phyloP scores from a whole-genome alignment of 208 protist genomes.

The Leishmania major region DNA sequence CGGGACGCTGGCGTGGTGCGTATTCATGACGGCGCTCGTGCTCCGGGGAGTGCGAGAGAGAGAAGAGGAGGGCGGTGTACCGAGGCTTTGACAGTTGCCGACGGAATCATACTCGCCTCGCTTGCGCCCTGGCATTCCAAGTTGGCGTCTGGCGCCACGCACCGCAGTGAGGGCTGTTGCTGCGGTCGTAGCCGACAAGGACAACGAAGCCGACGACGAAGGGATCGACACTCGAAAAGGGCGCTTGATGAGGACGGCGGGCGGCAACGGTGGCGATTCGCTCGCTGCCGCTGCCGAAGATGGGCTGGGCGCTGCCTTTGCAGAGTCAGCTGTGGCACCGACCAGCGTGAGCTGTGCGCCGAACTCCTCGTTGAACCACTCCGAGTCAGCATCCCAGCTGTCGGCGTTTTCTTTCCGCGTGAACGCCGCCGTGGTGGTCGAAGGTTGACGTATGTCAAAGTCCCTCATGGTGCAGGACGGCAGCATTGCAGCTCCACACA shows the following conservation, averaged over 20 bases:
- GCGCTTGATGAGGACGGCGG: neutral
- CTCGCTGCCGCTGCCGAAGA: neutral
- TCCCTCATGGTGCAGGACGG: neutral
- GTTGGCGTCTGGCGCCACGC: neutral
- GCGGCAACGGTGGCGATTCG: neutral
- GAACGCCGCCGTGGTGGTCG: neutral
- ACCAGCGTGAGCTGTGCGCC: constrained; percentile 22
- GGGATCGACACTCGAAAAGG: neutral
- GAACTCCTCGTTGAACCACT: constrained; percentile 75
- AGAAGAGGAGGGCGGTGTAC: no score
- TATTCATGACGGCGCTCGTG: neutral
- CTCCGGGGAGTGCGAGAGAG: neutral
- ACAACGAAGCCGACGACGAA: neutral
- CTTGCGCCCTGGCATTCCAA: neutral
- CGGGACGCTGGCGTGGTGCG: neutral
- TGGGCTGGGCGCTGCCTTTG: neutral
- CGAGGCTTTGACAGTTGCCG: neutral
- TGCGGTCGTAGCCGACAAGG: neutral
- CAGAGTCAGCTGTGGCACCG: neutral
- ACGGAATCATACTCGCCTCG: neutral
- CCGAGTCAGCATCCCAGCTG: constrained; percentile 58
- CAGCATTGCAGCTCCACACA: constrained; percentile 13
- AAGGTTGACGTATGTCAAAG: neutral
- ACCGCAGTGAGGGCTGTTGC: no score
- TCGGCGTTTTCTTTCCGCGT: constrained; percentile 12